Evolutionary conservation across 2,329 filamentous ascomycete genomes (phyloP), one percentile per base, ranked within the genome.

Genomic region (Aspergillus sp.): DNA sequence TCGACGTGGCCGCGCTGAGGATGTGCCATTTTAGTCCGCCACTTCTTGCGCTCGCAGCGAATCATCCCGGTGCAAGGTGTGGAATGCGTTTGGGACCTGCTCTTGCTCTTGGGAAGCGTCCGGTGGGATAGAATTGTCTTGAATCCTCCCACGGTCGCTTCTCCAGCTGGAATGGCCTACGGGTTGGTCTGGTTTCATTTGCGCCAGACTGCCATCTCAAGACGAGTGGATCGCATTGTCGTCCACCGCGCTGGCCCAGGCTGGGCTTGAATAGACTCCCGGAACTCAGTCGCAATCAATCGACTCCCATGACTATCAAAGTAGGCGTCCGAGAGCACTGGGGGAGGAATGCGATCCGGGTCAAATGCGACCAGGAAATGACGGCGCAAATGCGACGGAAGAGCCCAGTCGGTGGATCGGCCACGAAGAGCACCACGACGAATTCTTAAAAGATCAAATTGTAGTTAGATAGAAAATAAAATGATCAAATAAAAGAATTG

Each of bases 1-100:
- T 70, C 68, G 70, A 72, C 70, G 70, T 71, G 70, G 70, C 70
- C 69, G 62, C 64, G 69, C 67, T 68, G 67, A 65, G 53, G 54
- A 59, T 55, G 60, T 61, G 62, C 65, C 66, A 62, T 64, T 55
- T 67, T 59, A 66, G 22, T 47, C 45, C 63, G 53, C 62, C 60
- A 62, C 60, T 65, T 51, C 46, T 49, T 49, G 52, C 54, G 51
- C 26, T 63, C 54, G 52, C 45, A 20, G 45, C 45, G 45, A 47
- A 47, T 62, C 53, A 53, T 59, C 54, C 54, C 46, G 56, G 56
- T 55, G 47, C 20, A 18, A 46, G n/a, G 18, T 39, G 32, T 46
- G 29, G 1, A 50, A 49, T 42, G 36, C 18, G 36, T n/a, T n/a
- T 42, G 36, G 36, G 16, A 7, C 14, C 36, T 12, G 14, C 12